A percentile compares a stretch with the other conserved stretches of the same genome.
Conservation (phyloP, 163 green algal species). For the Volvox carteri region DNA sequence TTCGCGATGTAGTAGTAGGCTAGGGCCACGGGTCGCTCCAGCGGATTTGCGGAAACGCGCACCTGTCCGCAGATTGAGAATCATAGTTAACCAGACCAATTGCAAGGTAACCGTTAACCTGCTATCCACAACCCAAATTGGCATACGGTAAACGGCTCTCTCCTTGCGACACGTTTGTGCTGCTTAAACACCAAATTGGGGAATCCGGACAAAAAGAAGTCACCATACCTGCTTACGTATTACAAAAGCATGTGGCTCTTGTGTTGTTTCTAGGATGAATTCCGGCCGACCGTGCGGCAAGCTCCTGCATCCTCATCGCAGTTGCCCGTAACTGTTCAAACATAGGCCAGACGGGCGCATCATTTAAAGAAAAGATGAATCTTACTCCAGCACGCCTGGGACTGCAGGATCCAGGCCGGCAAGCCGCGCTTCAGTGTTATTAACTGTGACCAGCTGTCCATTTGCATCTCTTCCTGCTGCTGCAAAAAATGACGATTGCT, state of each 20-base stretch:
- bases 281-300: constrained; percentile 35
- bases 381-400: constrained; percentile 44
- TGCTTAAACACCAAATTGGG: no score
- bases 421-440: constrained; percentile 52
- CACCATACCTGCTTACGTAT: constrained; percentile 48
- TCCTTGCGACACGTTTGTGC: no score
- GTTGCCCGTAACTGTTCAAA: not conserved
- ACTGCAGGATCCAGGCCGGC: constrained; percentile 37
- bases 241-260: constrained; percentile 44
- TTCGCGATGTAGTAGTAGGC: constrained; percentile 54
- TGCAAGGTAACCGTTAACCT: no score
- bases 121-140: no score
- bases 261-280: constrained; percentile 34
- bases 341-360: not conserved
- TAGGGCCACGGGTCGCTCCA: constrained; percentile 30
- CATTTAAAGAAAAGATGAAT: not conserved
- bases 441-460: constrained; percentile 44
- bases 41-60: constrained; percentile 14
- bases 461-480: constrained; percentile 34
- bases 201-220: not conserved
- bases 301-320: constrained; percentile 21
- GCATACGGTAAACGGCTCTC: no score
- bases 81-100: no score
- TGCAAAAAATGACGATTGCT: constrained; percentile 50
- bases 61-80: not conserved